phyloP scores from a whole-genome alignment of 2,329 filamentous ascomycete genomes.

The Trichoderma atroviride region DNA sequence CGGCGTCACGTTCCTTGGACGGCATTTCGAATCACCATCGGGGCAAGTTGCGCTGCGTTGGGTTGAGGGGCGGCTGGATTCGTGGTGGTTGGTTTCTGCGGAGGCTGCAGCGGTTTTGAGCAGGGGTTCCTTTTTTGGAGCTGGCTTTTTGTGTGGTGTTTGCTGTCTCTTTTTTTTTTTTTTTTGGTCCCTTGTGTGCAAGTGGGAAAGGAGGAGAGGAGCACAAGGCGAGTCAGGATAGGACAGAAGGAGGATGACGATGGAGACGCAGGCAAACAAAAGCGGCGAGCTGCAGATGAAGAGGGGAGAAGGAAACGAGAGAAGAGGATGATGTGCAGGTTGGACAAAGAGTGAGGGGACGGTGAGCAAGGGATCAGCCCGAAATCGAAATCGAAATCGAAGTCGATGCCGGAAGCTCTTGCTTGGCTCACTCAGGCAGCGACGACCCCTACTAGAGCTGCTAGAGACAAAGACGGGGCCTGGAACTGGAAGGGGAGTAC shows the following conservation, averaged over 20 bases:
- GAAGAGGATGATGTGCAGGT: slow-evolving; percentile 1
- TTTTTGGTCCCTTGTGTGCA: neutral
- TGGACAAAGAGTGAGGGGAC: slow-evolving; percentile 19
- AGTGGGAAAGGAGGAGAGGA: neutral
- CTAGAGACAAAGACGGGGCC: neutral
- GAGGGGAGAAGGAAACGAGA: neutral
- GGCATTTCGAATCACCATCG: slow-evolving; percentile 45
- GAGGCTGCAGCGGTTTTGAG: slow-evolving; percentile 9
- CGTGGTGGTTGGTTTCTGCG: neutral
- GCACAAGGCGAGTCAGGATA: neutral
- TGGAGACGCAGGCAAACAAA: neutral
- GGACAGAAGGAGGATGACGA: neutral
- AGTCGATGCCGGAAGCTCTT: slow-evolving; percentile 3
- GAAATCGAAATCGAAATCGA: slow-evolving; percentile 14
- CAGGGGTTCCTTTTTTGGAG: slow-evolving; percentile 5
- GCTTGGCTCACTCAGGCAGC: slow-evolving; percentile 23
- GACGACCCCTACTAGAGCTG: slow-evolving; percentile 2
- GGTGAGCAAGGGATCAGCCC: slow-evolving; percentile 18
- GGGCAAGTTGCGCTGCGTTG: slow-evolving; percentile 11
- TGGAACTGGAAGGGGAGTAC: neutral
- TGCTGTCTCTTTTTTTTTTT: neutral
- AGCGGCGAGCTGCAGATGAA: slow-evolving; percentile 11
- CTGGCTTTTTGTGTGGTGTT: neutral
- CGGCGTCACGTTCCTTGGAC: slow-evolving; percentile 47
- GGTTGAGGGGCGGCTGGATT: neutral